Evolutionary conservation across 305 asterid species (phyloP).

Genomic region (Solanum hybrid): DNA sequence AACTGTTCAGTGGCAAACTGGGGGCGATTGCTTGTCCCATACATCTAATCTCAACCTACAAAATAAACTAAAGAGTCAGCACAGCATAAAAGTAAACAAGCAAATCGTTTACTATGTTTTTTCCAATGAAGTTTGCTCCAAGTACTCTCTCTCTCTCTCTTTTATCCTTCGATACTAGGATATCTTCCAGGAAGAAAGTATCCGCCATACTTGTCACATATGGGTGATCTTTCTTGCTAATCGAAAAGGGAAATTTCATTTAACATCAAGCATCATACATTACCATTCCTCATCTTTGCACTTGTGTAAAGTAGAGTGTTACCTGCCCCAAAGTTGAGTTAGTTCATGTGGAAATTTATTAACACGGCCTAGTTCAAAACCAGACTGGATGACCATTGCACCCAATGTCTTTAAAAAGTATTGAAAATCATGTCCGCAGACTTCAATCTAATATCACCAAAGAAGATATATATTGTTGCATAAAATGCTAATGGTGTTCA

Average conservation of each 20-base stretch:
- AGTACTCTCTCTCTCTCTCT: not conserved
- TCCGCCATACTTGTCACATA: not conserved
- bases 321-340: not conserved
- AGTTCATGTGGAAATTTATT: not conserved
- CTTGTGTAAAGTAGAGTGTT: not conserved
- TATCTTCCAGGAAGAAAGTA: not conserved
- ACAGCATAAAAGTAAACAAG: not conserved
- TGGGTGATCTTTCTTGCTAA: not conserved
- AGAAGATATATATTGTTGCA: not conserved
- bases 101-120: not conserved
- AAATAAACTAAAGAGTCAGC: conserved; percentile 1
- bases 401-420: not conserved
- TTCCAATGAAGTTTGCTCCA: not conserved
- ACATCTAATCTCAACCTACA: conserved; percentile 79
- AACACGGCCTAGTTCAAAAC: not conserved
- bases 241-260: not conserved
- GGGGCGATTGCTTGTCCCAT: conserved; percentile 71
- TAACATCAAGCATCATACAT: not conserved
- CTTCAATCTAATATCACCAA: not conserved
- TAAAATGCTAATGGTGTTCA: not conserved
- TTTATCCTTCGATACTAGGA: not conserved
- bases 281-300: not conserved
- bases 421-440: not conserved
- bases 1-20: conserved; percentile 49
- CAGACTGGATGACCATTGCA: not conserved